A percentile compares a stretch with the other conserved stretches of the same genome.
These are phyloP conservation scores for Coniochaeta sp. DNA, from an alignment of 2,329 filamentous ascomycete species.

Conservation along the genomic window DNA sequence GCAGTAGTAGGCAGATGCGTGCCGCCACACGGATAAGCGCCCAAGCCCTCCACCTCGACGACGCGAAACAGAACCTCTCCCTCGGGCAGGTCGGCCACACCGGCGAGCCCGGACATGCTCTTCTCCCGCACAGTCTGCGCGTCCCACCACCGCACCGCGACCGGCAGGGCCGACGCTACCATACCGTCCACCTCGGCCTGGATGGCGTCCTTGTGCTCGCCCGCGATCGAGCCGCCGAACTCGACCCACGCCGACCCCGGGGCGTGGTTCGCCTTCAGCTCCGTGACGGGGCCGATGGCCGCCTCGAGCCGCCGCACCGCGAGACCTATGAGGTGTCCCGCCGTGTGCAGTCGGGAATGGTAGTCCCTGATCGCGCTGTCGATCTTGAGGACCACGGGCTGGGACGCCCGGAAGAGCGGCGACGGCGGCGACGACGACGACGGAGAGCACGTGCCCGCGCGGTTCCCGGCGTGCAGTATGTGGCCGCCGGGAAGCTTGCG, in stretches of 20 bases:
- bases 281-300: slow-evolving; percentile 47
- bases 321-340: slow-evolving; percentile 63
- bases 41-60: not conserved
- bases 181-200: slow-evolving; percentile 55
- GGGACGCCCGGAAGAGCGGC: slow-evolving; percentile 29
- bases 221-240: slow-evolving; percentile 60
- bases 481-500: slow-evolving; percentile 46
- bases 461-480: slow-evolving; percentile 61
- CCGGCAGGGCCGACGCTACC: slow-evolving; percentile 45
- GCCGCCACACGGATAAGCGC: slow-evolving; percentile 1
- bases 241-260: slow-evolving; percentile 61
- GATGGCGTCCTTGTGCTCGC: slow-evolving; percentile 53
- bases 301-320: slow-evolving; percentile 55
- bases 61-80: not conserved
- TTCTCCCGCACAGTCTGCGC: not conserved
- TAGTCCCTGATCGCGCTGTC: slow-evolving; percentile 53
- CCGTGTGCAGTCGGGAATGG: slow-evolving; percentile 65
- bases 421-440: slow-evolving; percentile 4
- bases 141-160: slow-evolving; percentile 35
- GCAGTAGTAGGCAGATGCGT: not conserved
- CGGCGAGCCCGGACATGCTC: not conserved
- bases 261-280: slow-evolving; percentile 66
- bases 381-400: slow-evolving; percentile 47
- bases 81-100: not conserved
- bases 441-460: slow-evolving; percentile 20